phyloP scores from a whole-genome alignment of 1,284 basidiomycete genomes.

The Xanthoconium separans region DNA sequence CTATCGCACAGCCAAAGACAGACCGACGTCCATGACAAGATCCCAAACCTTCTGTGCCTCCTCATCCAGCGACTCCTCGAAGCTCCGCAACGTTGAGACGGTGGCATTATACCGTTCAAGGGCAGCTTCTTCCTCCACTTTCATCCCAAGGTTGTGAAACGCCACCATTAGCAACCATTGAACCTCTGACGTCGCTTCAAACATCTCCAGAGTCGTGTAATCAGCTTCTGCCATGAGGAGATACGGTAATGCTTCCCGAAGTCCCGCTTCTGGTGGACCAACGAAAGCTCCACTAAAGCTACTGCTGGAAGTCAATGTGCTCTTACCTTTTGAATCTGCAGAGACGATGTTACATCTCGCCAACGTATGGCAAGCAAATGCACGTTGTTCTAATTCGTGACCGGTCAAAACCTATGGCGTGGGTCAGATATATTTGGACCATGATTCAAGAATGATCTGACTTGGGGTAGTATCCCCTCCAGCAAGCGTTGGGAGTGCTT shows the following conservation, averaged over 20 bases:
- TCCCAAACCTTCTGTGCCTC: slow-evolving; percentile 58
- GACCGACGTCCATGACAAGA: slow-evolving; percentile 57
- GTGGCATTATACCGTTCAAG: slow-evolving; percentile 50
- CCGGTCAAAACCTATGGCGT: slow-evolving; percentile 60
- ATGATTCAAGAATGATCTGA: slow-evolving; percentile 25
- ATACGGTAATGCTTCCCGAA: slow-evolving; percentile 58
- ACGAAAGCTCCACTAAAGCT: background rate
- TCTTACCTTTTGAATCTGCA: slow-evolving; percentile 34
- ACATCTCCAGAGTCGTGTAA: slow-evolving; percentile 57
- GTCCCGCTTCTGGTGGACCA: slow-evolving; percentile 31
- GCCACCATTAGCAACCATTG: slow-evolving; percentile 68
- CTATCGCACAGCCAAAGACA: slow-evolving; percentile 47
- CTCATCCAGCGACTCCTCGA: slow-evolving; percentile 48
- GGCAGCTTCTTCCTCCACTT: slow-evolving; percentile 52
- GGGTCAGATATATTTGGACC: background rate
- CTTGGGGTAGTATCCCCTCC: slow-evolving; percentile 79
- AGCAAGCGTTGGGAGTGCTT: slow-evolving; percentile 60
- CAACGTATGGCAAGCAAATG: slow-evolving; percentile 68
- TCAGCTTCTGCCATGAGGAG: slow-evolving; percentile 65
- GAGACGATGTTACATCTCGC: slow-evolving; percentile 69
- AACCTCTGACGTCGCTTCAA: slow-evolving; percentile 59
- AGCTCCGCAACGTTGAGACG: slow-evolving; percentile 38
- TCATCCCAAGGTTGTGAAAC: slow-evolving; percentile 65
- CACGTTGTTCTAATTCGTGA: slow-evolving; percentile 70
- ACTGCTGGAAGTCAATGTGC: background rate